phyloP scores from a whole-genome alignment of 371 early-diverging fungal genomes.

The Haplosporangium sp. region DNA sequence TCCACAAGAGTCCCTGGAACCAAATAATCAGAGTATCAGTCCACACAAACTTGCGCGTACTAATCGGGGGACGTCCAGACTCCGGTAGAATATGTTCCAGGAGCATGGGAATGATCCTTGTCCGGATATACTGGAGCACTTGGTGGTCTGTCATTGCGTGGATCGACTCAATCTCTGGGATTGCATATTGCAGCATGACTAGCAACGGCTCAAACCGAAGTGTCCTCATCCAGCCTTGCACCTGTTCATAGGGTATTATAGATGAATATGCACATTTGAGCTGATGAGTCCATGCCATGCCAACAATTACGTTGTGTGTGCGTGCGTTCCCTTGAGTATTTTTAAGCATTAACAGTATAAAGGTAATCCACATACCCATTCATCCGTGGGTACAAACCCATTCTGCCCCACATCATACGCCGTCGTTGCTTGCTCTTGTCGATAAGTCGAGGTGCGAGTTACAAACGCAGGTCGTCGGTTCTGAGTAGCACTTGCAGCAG shows the following conservation, averaged over 20 bases:
- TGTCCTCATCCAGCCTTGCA: conserved; percentile 53
- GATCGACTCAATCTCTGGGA: conserved; percentile 71
- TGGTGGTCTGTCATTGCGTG: conserved; percentile 50
- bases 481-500: background rate
- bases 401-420: conserved; percentile 38
- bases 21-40: conserved; percentile 15
- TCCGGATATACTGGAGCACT: conserved; percentile 28
- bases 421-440: conserved; percentile 19
- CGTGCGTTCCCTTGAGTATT: background rate
- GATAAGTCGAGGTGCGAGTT: background rate
- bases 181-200: conserved; percentile 66
- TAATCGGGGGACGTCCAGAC: conserved; percentile 21
- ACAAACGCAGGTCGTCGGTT: background rate
- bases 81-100: conserved; percentile 15
- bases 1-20: conserved; percentile 38
- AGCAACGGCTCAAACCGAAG: conserved; percentile 75
- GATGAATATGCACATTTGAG: no score
- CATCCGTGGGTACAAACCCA: conserved; percentile 64
- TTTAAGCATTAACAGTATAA: background rate
- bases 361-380: conserved; percentile 58
- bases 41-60: conserved; percentile 26
- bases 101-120: conserved; percentile 16
- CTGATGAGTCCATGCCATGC: background rate
- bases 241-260: no score
- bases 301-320: background rate